Evolutionary conservation across 345 rosid genomes (phyloP).

Genomic region (Populus euphratica): DNA sequence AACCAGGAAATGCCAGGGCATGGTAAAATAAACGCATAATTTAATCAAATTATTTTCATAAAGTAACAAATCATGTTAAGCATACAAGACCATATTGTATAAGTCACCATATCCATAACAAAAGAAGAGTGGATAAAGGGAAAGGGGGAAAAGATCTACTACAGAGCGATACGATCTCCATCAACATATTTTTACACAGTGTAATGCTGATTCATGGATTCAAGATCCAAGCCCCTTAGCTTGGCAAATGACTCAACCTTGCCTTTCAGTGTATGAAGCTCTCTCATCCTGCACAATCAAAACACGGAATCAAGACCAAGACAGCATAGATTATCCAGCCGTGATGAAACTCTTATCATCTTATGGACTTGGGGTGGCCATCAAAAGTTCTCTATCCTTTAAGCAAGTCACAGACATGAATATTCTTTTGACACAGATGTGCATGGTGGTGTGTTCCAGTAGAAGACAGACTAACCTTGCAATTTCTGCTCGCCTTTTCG

Average conservation of each 20-base stretch:
- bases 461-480: constrained; percentile 14
- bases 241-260: constrained; percentile 49
- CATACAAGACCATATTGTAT: too few species aligned
- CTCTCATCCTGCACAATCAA: constrained; percentile 40
- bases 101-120: not conserved
- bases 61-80: too few species aligned
- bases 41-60: too few species aligned
- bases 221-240: constrained; percentile 42
- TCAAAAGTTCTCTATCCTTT: too few species aligned
- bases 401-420: too few species aligned
- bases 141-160: not conserved
- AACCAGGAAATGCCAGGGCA: too few species aligned
- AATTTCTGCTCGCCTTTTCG: constrained; percentile 47
- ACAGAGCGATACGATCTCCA: not conserved
- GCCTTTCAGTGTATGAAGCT: constrained; percentile 51
- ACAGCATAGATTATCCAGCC: not conserved
- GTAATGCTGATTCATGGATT: constrained; percentile 38
- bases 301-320: not conserved
- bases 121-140: not conserved
- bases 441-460: not conserved
- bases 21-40: too few species aligned
- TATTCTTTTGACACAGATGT: too few species aligned
- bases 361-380: too few species aligned
- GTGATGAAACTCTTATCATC: too few species aligned
- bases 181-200: constrained; percentile 12